A percentile compares a stretch with the other conserved stretches of the same genome.
These are phyloP conservation scores for Macrolepiota dolichaula DNA, from an alignment of 768 basidiomycete genomes.

Conservation along the genomic window DNA sequence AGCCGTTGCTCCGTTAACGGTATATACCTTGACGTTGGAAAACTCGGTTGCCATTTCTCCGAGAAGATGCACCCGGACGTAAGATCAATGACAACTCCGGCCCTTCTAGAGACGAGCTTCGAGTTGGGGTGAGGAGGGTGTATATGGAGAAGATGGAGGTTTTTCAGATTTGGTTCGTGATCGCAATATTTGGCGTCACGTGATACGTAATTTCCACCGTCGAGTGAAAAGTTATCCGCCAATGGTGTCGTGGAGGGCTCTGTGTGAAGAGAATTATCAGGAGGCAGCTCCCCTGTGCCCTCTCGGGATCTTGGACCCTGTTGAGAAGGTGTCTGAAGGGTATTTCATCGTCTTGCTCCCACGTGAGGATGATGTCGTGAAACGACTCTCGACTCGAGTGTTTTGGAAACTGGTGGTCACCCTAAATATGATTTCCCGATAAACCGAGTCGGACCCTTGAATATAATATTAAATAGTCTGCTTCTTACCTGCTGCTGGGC, in stretches of 20 bases:
- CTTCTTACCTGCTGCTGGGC: background rate
- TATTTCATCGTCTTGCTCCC: background rate
- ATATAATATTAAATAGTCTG: no score
- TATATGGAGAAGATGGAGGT: background rate
- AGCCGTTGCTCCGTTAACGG: slow-evolving; percentile 88
- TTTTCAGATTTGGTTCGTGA: no score
- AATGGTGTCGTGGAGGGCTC: no score
- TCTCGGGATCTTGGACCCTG: no score
- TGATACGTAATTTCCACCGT: no score
- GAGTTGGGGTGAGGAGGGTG: background rate
- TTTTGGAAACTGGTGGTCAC: background rate
- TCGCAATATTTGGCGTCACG: no score
- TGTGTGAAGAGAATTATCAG: no score
- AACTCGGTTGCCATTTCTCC: slow-evolving; percentile 22
- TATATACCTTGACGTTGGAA: slow-evolving; percentile 76
- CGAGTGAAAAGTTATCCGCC: no score
- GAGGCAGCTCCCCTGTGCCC: no score
- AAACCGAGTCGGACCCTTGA: slow-evolving; percentile 8
- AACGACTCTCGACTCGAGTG: background rate
- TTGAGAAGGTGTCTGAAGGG: no score
- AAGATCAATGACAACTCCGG: background rate
- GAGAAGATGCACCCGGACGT: background rate
- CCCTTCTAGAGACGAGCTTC: background rate
- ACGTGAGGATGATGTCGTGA: background rate
- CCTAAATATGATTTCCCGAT: background rate